Evolutionary conservation across 169 alveolate species (phyloP), one percentile per base, ranked within the genome.

Genomic region (Plasmodium gallinaceum): DNA sequence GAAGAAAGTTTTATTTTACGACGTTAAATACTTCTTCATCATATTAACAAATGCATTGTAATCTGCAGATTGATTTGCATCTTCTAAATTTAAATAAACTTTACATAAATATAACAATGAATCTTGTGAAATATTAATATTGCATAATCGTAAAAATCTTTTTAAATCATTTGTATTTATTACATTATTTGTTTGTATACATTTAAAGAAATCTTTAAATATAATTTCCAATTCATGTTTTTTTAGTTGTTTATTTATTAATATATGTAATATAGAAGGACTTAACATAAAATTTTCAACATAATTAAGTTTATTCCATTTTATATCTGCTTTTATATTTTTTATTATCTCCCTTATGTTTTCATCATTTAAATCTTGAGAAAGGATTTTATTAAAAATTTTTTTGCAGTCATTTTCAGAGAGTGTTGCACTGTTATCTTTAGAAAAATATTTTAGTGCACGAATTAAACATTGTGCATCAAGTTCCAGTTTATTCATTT

Each of bases 311-410:
- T 62, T 68, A 57, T 68, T 54, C 60, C 74, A n/a, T 43, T 66
- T 61, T 69, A 83, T 83, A 39, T 43, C 68, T 54, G 68, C 58
- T 42, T 83, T 83, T 48, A 83, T 62, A 20, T 69, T 58, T 83
- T 54, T 66, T 26, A 83, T 66, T 52, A 83, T 39, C 9, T 69
- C 85, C 39, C 64, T 43, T 61, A 83, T 54, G 43, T 10, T 37
- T 78, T 78, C 71, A 22, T 45, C 75, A 43, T 58, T 52, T 72
- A 78, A n/a, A 51, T 78, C 51, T 78, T 78, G 89, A 7, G 89
- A 78, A 65, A 78, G 89, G 54, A 78, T 78, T 65, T 78, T 66
- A 70, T 78, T 78, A 46, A 78, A 78, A 78, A 78, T 78, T 64
- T 39, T 57, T n/a, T 78, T 62, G 26, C 65, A 14, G 26, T 78